Base-by-base conservation (phyloP, 2,329 filamentous ascomycete species). In the Cercospora zeina region DNA sequence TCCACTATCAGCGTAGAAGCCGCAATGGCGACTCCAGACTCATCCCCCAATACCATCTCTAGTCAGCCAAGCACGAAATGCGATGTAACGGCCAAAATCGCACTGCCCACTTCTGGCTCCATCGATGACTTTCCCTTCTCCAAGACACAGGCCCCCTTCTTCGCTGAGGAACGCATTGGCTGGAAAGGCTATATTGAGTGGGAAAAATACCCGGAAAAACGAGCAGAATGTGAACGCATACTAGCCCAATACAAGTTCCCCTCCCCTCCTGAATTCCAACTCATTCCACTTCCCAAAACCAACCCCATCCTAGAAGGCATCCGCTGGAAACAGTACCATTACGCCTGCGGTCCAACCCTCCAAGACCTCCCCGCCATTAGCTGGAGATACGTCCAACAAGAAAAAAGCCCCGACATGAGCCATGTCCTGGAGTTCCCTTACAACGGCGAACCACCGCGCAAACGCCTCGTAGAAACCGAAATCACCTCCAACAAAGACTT, bases 201-300 rank as follows among this genome's bases (percentile, higher is more conserved):
- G 87, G 87, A 89, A 70, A 80, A 84, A 11, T 87, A 89, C 58
- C 87, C 87, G 0, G 85, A 88, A 53, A 89, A 89, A 74, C 88
- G 87, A 69, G 80, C 78, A 27, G 76, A 81, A 50, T 87, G 85
- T 0, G 80, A 82, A 51, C 79, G 84, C 59, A 82, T 88, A 53
- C 70, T 88, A 13, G 75, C 76, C 24, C 76, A 76, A 55, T 82
- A 85, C 58, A 74, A 81, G 62, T 82, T 87, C 72, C 79, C 80
- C 37, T 68, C 61, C 0, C 75, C 75, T 2, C 79, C 79, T 0
- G 78, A 80, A 54, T 81, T 77, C 39, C 78, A 81, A 62, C 59
- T 79, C 8, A 67, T 54, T 2, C 77, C 78, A 4, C 53, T 81
- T 3, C 79, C 78, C 1, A 67, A 77, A 2, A 77, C 74, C 3